Conservation (phyloP, 306 rosid species). For the Sesbania bispinosa region DNA sequence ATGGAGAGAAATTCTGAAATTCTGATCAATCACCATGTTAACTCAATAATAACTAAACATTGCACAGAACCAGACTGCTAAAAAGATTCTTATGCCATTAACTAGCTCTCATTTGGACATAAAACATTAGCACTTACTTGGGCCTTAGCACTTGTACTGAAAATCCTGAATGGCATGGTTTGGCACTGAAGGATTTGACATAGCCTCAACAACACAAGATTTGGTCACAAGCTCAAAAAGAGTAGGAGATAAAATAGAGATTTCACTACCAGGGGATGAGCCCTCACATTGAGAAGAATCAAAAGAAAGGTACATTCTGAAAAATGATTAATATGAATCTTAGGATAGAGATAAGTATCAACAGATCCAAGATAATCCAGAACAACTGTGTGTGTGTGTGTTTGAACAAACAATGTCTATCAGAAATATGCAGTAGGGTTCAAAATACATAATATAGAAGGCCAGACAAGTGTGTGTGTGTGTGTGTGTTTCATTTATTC, state of each 20-base stretch:
- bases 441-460: neutral
- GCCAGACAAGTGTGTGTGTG: no score
- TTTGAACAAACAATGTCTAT: neutral
- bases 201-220: no score
- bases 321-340: neutral
- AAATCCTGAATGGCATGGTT: no score
- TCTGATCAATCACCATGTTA: no score
- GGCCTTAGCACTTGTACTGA: no score
- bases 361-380: neutral
- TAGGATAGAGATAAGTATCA: neutral
- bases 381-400: neutral
- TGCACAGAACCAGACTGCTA: neutral
- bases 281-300: constrained; percentile 27
- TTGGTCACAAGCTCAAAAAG: constrained; percentile 33
- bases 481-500: neutral
- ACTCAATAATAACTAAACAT: neutral
- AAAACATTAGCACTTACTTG: no score
- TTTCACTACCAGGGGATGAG: constrained; percentile 19
- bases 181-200: no score
- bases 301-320: constrained; percentile 59
- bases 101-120: neutral
- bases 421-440: neutral
- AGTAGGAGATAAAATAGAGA: constrained; percentile 31
- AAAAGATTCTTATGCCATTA: neutral
- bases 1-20: no score